Evolutionary conservation across 805 yeast species (phyloP), one percentile per base, ranked within the genome.

Genomic region (Barnettozyma populi): DNA sequence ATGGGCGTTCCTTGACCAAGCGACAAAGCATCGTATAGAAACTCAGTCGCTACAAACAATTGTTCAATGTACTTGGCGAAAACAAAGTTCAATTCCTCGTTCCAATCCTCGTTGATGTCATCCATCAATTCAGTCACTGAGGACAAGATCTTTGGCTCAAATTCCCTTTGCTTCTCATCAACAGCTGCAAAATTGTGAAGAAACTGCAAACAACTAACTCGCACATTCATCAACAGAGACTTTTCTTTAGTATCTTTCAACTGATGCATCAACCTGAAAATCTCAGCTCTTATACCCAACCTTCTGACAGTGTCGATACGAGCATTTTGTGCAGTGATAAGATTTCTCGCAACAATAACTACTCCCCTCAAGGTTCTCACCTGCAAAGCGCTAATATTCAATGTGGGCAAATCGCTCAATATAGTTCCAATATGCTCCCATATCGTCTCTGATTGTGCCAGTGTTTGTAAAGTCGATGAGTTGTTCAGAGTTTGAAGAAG

Each of bases 271-370:
- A 40, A 31, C 13, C 21, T 3, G 29, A 54, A 49, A 2, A 47
- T 37, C 3, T 18, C 36, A 2, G 19, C 9, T 41, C 51, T 24
- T 3, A 57, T 36, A 5, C 42, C 40, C 7, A 61, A 31, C 1
- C 53, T 50, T 43, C 21, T 37, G 20, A 32, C 44, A 27, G 24
- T 21, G 34, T 60, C 65, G 5, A 72, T 64, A 5, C 59, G 45
- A 5, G 49, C 56, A 27, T 66, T 62, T 35, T 66, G 64, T 34
- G 61, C 52, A 1, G 67, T 69, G 1, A 73, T 67, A 21, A 77
- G 52, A 53, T 78, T 79, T 50, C 85, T 62, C 25, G 71, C 62
- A n/a, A 79, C 47, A n/a, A 80, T 51, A 1, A 78, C 47, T 1
- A 71, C 53, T 2, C 81, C 85, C 54, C 83, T 64, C 3, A 73